Evolutionary conservation across 768 basidiomycete genomes (phyloP), one percentile per base, ranked within the genome.

Genomic region (Cyathus striatus): DNA sequence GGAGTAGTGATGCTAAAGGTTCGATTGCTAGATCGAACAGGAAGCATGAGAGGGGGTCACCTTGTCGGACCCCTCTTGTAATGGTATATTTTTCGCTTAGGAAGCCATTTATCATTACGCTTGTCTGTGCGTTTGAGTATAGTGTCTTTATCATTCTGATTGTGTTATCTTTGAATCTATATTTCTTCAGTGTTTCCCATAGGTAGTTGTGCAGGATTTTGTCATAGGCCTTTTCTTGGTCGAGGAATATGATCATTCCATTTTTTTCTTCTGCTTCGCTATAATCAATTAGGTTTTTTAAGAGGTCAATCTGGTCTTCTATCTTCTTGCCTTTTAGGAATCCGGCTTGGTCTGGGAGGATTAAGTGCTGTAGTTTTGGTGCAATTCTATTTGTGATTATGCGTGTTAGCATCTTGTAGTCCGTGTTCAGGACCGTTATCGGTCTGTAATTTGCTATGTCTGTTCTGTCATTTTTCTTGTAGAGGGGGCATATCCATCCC

Each of bases 181-280:
- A 49, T 16, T 39, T 45, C 25, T 46, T 26, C 0, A 69, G 54
- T 0, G 55, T 49, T 13, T 43, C 27, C 54, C 56, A 56, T 2
- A 70, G 46, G 54, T 59, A 70, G 3, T 47, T 23, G 17, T 69
- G 66, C 0, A 24, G 17, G 0, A 70, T 61, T 41, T 65, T 66
- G 20, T 70, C 63, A 26, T 68, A 68, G 0, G 63, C 58, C 44
- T 68, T 69, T 47, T 69, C 66, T 45, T 70, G 67, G 50, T 69
- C 66, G 0, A 70, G 57, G 0, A 54, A 44, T 0, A 70, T 21
- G 0, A 70, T 63, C 0, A 38, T 18, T 0, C 67, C 56, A 21
- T 68, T 49, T 34, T 45, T 43, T 23, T 57, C 51, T n/a, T 34
- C 41, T 27, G 21, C 16, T 42, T 63, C 57, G 5, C 48, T 50